Conservation (phyloP, 78 protist genomes). For the Guillardia theta region DNA sequence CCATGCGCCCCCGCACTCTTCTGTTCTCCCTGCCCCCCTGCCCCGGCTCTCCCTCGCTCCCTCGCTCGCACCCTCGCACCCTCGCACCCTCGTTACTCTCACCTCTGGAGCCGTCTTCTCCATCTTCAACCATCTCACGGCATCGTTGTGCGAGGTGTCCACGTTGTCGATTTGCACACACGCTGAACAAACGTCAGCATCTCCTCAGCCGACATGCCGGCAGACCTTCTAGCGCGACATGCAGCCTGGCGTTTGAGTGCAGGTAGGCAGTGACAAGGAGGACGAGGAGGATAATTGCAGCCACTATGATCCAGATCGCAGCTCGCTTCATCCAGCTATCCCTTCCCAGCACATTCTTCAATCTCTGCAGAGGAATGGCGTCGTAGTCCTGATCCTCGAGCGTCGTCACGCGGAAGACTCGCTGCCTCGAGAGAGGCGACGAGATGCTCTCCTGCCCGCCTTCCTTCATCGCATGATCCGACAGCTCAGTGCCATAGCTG, state of each 20-base stretch:
- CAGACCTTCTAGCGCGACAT: no score
- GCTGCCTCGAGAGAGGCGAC: background rate
- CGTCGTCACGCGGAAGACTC: slow-evolving; percentile 20
- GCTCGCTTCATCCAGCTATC: background rate
- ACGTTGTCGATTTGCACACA: background rate
- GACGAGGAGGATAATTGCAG: no score
- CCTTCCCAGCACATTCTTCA: background rate
- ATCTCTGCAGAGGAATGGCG: background rate
- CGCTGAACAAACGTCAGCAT: no score
- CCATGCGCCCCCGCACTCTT: no score
- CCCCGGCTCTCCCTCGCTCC: no score
- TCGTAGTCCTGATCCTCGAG: background rate
- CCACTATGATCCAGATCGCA: no score
- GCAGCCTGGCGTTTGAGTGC: no score
- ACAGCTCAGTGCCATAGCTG: background rate
- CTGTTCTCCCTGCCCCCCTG: no score
- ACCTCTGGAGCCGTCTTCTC: background rate
- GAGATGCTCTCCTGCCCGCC: background rate
- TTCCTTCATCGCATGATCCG: background rate
- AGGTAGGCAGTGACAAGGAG: no score
- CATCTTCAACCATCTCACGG: background rate
- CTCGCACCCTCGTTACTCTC: background rate
- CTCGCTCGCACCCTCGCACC: no score
- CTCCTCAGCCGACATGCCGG: no score
- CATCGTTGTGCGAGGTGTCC: background rate